Evolutionary conservation across 371 early-diverging fungal species (phyloP).

Genomic region (Actinomortierella wolfii): DNA sequence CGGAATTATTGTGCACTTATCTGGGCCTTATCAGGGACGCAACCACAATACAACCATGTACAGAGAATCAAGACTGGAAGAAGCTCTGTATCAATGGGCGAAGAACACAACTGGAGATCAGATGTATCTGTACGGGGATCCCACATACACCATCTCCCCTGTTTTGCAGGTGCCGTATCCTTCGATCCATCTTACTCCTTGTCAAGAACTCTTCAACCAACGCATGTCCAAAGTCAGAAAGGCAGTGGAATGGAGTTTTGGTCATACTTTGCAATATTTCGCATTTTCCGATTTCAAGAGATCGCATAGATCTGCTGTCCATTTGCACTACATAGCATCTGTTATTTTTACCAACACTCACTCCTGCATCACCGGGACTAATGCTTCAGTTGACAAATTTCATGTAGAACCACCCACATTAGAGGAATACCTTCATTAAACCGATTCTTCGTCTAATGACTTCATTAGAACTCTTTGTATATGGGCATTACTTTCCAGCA

Average conservation of each 20-base stretch:
- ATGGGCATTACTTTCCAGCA: no score
- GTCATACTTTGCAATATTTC: conserved; percentile 2
- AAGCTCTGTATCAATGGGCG: background rate
- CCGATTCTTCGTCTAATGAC: no score
- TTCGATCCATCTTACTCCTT: background rate
- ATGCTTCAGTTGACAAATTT: background rate
- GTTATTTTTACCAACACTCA: conserved; percentile 6
- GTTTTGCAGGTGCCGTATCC: conserved; percentile 6
- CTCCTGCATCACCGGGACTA: conserved; percentile 2
- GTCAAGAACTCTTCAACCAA: conserved; percentile 1
- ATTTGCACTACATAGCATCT: conserved; percentile 4
- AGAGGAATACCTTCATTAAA: no score
- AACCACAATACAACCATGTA: conserved; percentile 5
- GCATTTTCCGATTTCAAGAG: conserved; percentile 6
- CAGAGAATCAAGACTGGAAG: conserved; percentile 6
- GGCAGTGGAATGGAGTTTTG: conserved; percentile 6
- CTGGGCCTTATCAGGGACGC: conserved; percentile 9
- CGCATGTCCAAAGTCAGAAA: conserved; percentile 4
- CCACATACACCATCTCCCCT: conserved; percentile 1
- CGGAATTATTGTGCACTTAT: conserved; percentile 7
- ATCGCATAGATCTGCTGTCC: background rate
- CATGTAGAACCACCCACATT: no score
- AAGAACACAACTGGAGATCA: conserved; percentile 3
- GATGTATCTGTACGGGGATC: conserved; percentile 6
- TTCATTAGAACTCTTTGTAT: no score